phyloP scores from a whole-genome alignment of 1,284 basidiomycete genomes.

The Flammula alnicola region DNA sequence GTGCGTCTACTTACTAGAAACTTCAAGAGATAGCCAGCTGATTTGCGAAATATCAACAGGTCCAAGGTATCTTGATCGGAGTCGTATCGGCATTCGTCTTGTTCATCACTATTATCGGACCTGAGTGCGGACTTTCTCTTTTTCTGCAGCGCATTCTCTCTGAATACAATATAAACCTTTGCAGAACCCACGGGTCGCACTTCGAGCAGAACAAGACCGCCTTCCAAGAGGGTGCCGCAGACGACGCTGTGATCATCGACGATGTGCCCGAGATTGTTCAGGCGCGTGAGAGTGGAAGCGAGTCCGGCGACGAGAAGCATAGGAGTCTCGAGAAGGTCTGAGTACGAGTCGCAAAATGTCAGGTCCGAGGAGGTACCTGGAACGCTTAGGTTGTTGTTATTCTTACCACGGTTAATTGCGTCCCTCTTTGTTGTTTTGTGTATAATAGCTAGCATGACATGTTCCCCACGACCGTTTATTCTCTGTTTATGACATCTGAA shows the following conservation, averaged over 20 bases:
- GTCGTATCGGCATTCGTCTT: slow-evolving; percentile 70
- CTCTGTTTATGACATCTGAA: too few relatives aligned
- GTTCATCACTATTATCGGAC: slow-evolving; percentile 70
- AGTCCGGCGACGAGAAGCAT: neutral
- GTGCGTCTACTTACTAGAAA: slow-evolving; percentile 42
- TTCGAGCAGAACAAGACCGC: slow-evolving; percentile 86
- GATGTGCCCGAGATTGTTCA: slow-evolving; percentile 7
- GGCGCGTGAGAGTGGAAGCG: slow-evolving; percentile 1
- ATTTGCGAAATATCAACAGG: slow-evolving; percentile 25
- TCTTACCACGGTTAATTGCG: too few relatives aligned
- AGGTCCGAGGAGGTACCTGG: too few relatives aligned
- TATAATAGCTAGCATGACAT: too few relatives aligned
- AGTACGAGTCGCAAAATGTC: too few relatives aligned
- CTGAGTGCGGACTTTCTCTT: slow-evolving; percentile 58
- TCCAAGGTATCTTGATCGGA: slow-evolving; percentile 89
- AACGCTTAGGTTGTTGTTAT: too few relatives aligned
- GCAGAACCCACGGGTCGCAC: slow-evolving; percentile 76
- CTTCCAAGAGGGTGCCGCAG: slow-evolving; percentile 73
- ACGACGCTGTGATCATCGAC: slow-evolving; percentile 40
- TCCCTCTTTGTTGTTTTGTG: too few relatives aligned
- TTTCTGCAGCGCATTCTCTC: neutral
- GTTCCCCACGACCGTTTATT: too few relatives aligned
- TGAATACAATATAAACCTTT: neutral
- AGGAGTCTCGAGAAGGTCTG: slow-evolving; percentile 9
- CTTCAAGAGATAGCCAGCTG: neutral